Evolutionary conservation across 768 basidiomycete genomes (phyloP), one percentile per base, ranked within the genome.

Genomic region (Dendrothele bispora): DNA sequence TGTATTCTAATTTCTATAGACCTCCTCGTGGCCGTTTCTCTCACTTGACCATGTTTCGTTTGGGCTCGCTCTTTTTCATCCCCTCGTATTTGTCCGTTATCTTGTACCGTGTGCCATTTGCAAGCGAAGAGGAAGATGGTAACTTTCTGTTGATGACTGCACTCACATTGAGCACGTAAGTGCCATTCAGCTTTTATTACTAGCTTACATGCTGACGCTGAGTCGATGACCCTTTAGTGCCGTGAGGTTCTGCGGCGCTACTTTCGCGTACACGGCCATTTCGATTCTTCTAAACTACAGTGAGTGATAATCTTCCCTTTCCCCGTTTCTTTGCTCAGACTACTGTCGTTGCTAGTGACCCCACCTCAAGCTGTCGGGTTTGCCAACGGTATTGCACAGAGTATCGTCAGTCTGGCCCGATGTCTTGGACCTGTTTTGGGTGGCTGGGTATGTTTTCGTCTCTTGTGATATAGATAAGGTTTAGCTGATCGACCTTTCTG

Each of bases 361-460:
- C 94, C 95, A 2, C 92, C 94, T 1, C 77, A 78, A 30, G 83
- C 91, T 7, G 83, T 98, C 32, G 91, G 93, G 6, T 82, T 91
- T 50, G 91, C 95, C 8, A 99, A 98, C 61, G 97, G 95, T 15
- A 83, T 95, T 18, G 97, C 94, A 0, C 97, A 99, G 66, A 94
- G 91, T 59, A 88, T 92, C 26, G 95, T 95, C 53, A 94, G 91
- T 54, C 82, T 95, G 21, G 91, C 95, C 4, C 81, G 97, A 32
- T 97, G 94, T 69, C 59, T 91, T 29, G 97, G 92, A 18, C 92
- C 94, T 18, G 80, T 92, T 32, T 71, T 91, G 15, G 90, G 90
- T 39, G 90, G 91, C 36, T 88, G 84, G 62, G 91, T 91, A 61
- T 61, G 83, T 71, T 34, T 28, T 22, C 21, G 10, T 25, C 7